A percentile compares a stretch with the other conserved stretches of the same genome.
Conservation (phyloP, 192 early-diverging fungal genomes). For the Coemansia sp. region DNA sequence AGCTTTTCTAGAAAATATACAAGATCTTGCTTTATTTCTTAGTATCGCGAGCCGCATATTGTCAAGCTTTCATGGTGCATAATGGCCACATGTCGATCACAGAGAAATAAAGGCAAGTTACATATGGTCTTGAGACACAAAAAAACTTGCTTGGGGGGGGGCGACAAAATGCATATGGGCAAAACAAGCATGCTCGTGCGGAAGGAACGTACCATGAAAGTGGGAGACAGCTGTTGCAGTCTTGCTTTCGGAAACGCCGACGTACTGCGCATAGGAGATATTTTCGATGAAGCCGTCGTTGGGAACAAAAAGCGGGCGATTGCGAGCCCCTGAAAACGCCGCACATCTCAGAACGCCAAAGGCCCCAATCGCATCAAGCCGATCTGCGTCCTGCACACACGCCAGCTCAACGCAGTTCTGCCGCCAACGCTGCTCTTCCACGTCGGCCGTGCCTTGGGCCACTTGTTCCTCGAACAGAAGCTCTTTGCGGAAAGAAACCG, state of each 20-base stretch:
- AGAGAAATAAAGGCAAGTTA: not conserved
- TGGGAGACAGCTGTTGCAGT: constrained; percentile 61
- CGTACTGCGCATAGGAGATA: constrained; percentile 63
- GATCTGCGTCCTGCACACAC: constrained; percentile 71
- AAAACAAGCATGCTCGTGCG: not conserved
- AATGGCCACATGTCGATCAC: not conserved
- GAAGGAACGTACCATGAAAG: constrained; percentile 57
- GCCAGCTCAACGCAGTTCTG: constrained; percentile 58
- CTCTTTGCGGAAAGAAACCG: constrained; percentile 67
- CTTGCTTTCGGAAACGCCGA: constrained; percentile 47
- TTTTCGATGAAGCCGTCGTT: constrained; percentile 49
- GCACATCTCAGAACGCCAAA: constrained; percentile 72
- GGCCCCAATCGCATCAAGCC: constrained; percentile 69
- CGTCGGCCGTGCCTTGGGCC: constrained; percentile 14
- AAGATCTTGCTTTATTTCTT: no score
- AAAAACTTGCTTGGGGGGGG: no score
- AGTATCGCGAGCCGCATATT: constrained; percentile 11
- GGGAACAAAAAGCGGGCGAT: constrained; percentile 58
- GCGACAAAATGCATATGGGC: no score
- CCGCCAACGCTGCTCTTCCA: constrained; percentile 53
- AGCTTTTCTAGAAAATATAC: constrained; percentile 58
- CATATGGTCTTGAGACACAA: not conserved
- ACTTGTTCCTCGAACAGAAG: constrained; percentile 52
- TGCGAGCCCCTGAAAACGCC: constrained; percentile 65
- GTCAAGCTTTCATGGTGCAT: not conserved